These are phyloP conservation scores for Rubroboletus satanas DNA, from an alignment of 768 basidiomycete species.

Conservation along the genomic window DNA sequence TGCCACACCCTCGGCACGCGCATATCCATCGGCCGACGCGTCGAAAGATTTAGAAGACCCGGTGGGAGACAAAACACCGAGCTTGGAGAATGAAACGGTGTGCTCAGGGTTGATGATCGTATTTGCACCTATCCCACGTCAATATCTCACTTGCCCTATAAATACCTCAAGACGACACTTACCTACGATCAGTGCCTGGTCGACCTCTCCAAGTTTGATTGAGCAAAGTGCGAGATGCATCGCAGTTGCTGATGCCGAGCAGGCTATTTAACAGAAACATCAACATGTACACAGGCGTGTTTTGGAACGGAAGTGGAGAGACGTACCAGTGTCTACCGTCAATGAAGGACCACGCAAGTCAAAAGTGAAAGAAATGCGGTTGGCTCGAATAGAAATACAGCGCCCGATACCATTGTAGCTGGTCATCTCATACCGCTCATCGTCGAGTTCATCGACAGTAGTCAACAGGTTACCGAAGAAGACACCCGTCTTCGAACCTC, in stretches of 20 bases:
- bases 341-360: constrained; percentile 46
- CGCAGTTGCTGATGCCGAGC: constrained; percentile 45
- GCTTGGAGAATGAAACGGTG: constrained; percentile 26
- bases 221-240: constrained; percentile 47
- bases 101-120: constrained; percentile 29
- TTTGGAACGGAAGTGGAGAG: not conserved
- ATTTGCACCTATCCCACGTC: constrained; percentile 21
- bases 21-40: constrained; percentile 32
- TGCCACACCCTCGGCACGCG: constrained; percentile 27
- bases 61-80: constrained; percentile 34
- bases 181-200: constrained; percentile 42
- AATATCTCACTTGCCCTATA: not conserved
- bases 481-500: constrained; percentile 40
- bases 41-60: constrained; percentile 33
- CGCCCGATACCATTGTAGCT: constrained; percentile 30
- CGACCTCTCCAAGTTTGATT: constrained; percentile 41
- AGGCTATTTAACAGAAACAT: constrained; percentile 20
- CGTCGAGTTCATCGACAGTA: constrained; percentile 27
- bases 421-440: constrained; percentile 26
- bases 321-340: constrained; percentile 36
- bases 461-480: constrained; percentile 35
- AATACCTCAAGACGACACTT: not conserved
- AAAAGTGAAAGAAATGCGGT: constrained; percentile 34
- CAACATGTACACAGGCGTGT: not conserved
- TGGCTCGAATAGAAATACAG: constrained; percentile 29